Evolutionary conservation across 257 asterid species (phyloP), one percentile per base, ranked within the genome.

Genomic region (Nicotiana attenuata): DNA sequence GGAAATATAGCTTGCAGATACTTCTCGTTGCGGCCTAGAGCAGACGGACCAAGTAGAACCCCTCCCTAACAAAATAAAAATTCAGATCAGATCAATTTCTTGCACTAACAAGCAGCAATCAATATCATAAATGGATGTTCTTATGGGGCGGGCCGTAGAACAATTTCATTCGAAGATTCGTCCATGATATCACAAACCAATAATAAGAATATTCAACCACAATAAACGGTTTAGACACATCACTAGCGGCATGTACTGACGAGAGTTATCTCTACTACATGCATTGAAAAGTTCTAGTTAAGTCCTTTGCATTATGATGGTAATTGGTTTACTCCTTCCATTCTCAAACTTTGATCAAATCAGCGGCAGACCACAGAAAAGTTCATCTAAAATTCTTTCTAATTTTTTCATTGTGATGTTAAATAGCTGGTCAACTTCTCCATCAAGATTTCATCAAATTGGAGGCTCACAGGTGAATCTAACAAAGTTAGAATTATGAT

Each of bases 21-120:
- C 14, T 57, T 79, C 24, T 69, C 17, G 65, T 84, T 91, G 59
- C 94, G 89, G 2, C 98, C 98, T 19, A 94, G 82, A 61, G 94
- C 97, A 22, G 98, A 94, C 28, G 98, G 98, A 3, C 98, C 98
- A 3, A 94, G 93, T 60, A 94, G 75, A 83, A 94, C 59, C 81
- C 98, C 98, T 63, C 98, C 98, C 98, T 94, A 84, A 2, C 14
- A 69, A 84, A 11, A 17, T 69, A 24, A 17, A 83, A 38, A 24
- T 2, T 7, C 20, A 61, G 29, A 31, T 7, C 38, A 71, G 29
- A 71, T 56, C 8, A 59, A 19, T 67, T 77, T 31, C 20, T 33
- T 33, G 78, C 5, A 55, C 41, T 73, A 73, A 8, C 63, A 71
- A 71, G 41, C 7, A 47, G 19, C 38, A 47, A 47, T 47, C 24